Evolutionary conservation across 202 grass and related monocot genomes (phyloP), one percentile per base, ranked within the genome.

Genomic region (Carex arenaria): DNA sequence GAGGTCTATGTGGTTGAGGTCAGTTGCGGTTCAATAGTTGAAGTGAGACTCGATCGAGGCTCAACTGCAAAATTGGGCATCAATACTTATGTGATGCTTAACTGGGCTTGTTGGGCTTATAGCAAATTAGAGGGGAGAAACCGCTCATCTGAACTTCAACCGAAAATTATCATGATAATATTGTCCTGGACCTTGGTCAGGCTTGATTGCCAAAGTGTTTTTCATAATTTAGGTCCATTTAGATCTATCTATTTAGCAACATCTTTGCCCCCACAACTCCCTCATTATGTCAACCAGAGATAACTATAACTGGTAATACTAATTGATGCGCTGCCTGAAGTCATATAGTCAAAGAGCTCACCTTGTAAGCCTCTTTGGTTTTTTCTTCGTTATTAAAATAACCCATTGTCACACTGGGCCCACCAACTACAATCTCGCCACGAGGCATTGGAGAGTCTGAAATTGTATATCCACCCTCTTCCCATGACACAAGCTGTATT

Each of bases 301-400:
- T 15, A 66, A 76, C 26, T 67, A 51, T 18, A 54, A 79, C 49
- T 56, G 23, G 49, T 55, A 74, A 56, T 18, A 8, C 54, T 76
- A 76, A 56, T 75, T n/a, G 2, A 36, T 36, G 17, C 1, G 32
- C 13, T 77, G 52, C 51, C 14, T 5, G 2, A 59, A 77, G 30
- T 57, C 28, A 36, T 36, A 57, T 67, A 18, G 51, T 43, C 30
- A 79, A 40, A 45, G 47, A 20, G 32, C 72, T 83, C 87, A 94
- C 94, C 89, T 90, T 94, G 83, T 97, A 94, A 43, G 83, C 94
- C 68, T 92, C 90, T 36, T 86, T 94, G 10, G 94, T 94, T 84
- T 97, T 97, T 30, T 84, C 91, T 63, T 94, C 88, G 57, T 92
- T 97, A 65, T 92, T 97, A 64, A 89, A 97, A 84, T 97, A 97